Conservation (phyloP, 1,139 yeast species). For the Candida tropicalis region DNA sequence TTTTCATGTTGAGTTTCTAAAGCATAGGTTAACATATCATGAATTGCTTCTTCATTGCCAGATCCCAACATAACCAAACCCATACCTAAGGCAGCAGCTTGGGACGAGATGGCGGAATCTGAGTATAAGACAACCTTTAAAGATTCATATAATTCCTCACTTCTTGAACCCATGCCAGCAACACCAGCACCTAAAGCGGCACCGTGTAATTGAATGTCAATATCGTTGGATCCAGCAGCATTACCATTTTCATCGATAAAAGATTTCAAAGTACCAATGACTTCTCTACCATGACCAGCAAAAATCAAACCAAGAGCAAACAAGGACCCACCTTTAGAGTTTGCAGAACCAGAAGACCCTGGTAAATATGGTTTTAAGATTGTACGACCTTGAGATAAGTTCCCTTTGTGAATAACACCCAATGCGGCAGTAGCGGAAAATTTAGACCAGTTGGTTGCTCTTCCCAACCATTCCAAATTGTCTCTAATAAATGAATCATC, state of each 20-base stretch:
- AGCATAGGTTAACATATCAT: slow-evolving; percentile 89
- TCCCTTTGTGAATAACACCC: slow-evolving; percentile 97
- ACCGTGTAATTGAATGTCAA: slow-evolving; percentile 91
- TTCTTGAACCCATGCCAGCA: slow-evolving; percentile 93
- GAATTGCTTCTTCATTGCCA: slow-evolving; percentile 70
- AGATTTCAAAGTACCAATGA: slow-evolving; percentile 74
- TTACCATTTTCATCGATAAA: slow-evolving; percentile 71
- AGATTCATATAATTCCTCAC: slow-evolving; percentile 75
- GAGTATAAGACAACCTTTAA: slow-evolving; percentile 83
- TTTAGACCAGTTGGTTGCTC: slow-evolving; percentile 97
- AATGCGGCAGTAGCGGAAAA: slow-evolving; percentile 97
- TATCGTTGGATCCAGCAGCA: slow-evolving; percentile 69
- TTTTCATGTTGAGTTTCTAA: slow-evolving; percentile 96
- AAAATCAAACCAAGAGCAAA: slow-evolving; percentile 92
- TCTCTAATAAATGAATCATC: slow-evolving; percentile 91
- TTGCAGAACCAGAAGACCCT: slow-evolving; percentile 76
- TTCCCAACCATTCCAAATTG: slow-evolving; percentile 93
- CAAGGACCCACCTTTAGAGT: slow-evolving; percentile 94
- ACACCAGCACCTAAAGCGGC: slow-evolving; percentile 96
- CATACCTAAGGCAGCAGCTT: slow-evolving; percentile 96
- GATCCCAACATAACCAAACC: slow-evolving; percentile 96
- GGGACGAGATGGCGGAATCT: slow-evolving; percentile 94
- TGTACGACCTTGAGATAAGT: slow-evolving; percentile 85
- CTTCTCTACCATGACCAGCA: slow-evolving; percentile 95
- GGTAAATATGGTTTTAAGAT: slow-evolving; percentile 92